phyloP scores from a whole-genome alignment of 192 early-diverging fungal species.

The Entomortierella parvispora region DNA sequence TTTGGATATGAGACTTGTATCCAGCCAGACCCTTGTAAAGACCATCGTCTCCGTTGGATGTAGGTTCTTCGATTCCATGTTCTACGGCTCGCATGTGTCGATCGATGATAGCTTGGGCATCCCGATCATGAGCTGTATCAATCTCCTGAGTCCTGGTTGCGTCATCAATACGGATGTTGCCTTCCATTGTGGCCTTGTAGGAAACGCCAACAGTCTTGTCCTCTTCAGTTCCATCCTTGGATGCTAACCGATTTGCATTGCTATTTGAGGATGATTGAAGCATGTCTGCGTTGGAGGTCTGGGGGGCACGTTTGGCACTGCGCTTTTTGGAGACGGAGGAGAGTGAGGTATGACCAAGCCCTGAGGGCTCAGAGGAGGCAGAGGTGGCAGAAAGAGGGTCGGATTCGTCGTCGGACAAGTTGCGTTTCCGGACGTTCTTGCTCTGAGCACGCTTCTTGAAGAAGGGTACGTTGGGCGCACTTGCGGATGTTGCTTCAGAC shows the following conservation, averaged over 20 bases:
- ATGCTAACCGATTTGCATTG: constrained; percentile 48
- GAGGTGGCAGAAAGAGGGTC: constrained; percentile 33
- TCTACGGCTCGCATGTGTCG: constrained; percentile 56
- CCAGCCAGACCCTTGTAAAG: constrained; percentile 74
- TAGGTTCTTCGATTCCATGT: constrained; percentile 28
- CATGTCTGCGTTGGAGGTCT: constrained; percentile 39
- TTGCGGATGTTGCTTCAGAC: constrained; percentile 17
- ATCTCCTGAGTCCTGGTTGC: constrained; percentile 46
- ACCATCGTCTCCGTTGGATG: constrained; percentile 52
- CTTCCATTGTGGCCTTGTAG: constrained; percentile 49
- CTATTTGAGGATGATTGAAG: constrained; percentile 58
- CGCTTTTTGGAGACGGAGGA: constrained; percentile 59
- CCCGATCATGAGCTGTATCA: constrained; percentile 58
- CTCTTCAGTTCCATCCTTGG: constrained; percentile 38
- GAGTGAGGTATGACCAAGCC: constrained; percentile 34
- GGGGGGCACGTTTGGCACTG: constrained; percentile 33
- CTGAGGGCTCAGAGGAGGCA: constrained; percentile 54
- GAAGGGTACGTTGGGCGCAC: constrained; percentile 57
- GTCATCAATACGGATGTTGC: constrained; percentile 43
- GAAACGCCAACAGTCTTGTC: constrained; percentile 44
- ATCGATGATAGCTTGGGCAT: constrained; percentile 54
- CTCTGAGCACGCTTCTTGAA: constrained; percentile 66
- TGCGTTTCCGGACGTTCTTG: constrained; percentile 67
- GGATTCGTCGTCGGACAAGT: constrained; percentile 51
- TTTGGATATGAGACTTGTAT: constrained; percentile 71